These are phyloP conservation scores for Candida sp. DNA, from an alignment of 1,139 yeast genomes.

Conservation along the genomic window DNA sequence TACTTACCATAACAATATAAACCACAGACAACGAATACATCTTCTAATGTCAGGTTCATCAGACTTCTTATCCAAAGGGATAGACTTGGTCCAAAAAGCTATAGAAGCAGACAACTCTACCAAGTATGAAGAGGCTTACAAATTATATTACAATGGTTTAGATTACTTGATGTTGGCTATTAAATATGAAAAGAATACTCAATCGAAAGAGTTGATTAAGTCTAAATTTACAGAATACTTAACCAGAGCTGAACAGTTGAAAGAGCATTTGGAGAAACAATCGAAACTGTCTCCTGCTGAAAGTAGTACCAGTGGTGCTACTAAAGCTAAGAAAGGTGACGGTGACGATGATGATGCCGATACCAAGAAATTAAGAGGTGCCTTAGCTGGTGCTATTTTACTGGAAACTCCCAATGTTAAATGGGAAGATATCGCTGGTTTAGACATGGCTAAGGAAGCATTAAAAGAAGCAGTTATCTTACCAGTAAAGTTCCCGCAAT, in stretches of 20 bases:
- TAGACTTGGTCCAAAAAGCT: slow-evolving; percentile 90
- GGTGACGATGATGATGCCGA: slow-evolving; percentile 73
- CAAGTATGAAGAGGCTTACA: slow-evolving; percentile 91
- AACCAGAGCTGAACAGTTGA: slow-evolving; percentile 90
- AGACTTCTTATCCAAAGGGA: slow-evolving; percentile 90
- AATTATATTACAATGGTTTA: slow-evolving; percentile 86
- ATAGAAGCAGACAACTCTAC: slow-evolving; percentile 93
- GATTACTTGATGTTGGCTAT: slow-evolving; percentile 95
- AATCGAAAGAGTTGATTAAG: slow-evolving; percentile 84
- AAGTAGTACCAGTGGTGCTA: slow-evolving; percentile 48
- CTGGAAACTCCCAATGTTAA: slow-evolving; percentile 90
- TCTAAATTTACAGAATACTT: slow-evolving; percentile 89
- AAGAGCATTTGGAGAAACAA: slow-evolving; percentile 76
- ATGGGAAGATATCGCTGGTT: slow-evolving; percentile 97
- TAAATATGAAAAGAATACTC: slow-evolving; percentile 91
- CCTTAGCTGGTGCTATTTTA: slow-evolving; percentile 87
- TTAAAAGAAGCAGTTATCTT: slow-evolving; percentile 95
- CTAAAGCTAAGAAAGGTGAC: slow-evolving; percentile 54
- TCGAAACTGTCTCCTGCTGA: slow-evolving; percentile 48
- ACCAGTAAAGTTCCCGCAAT: slow-evolving; percentile 89
- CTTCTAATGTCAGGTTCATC: slow-evolving; percentile 43
- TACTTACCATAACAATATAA: too few relatives aligned
- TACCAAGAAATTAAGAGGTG: slow-evolving; percentile 84
- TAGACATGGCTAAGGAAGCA: slow-evolving; percentile 94
- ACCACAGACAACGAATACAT: too few relatives aligned